Percentiles rank a stretch among this genome's conserved stretches.
phyloP scores from a whole-genome alignment of 352 stramenopile species.

The Blastocystis sp. region DNA sequence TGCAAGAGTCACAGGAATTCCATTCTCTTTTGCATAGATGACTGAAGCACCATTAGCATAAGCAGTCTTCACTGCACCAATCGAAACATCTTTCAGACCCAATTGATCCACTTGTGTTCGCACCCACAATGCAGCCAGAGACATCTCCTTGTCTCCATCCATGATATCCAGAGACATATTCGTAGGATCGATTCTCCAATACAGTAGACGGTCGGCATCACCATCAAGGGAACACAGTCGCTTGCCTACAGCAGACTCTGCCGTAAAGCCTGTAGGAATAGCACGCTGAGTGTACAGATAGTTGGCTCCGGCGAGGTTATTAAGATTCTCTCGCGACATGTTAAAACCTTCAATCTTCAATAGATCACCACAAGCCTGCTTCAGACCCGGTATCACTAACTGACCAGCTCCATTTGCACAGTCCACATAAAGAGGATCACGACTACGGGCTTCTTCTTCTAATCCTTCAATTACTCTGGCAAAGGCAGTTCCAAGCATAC shows the following conservation, averaged over 20 bases:
- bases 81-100: slow-evolving; percentile 71
- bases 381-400: slow-evolving; percentile 41
- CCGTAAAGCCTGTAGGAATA: slow-evolving; percentile 74
- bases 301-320: slow-evolving; percentile 91
- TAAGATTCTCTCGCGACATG: slow-evolving; percentile 81
- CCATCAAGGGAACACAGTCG: slow-evolving; percentile 88
- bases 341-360: slow-evolving; percentile 66
- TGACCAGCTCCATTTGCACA: slow-evolving; percentile 71
- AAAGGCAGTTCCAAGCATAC: slow-evolving; percentile 88
- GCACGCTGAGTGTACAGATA: slow-evolving; percentile 90
- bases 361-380: slow-evolving; percentile 38
- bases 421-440: slow-evolving; percentile 78
- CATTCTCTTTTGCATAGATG: slow-evolving; percentile 80
- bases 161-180: slow-evolving; percentile 77
- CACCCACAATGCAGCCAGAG: slow-evolving; percentile 89
- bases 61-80: slow-evolving; percentile 95
- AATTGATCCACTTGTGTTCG: slow-evolving; percentile 81
- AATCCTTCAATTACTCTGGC: slow-evolving; percentile 76
- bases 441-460: slow-evolving; percentile 21
- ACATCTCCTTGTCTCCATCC: slow-evolving; percentile 96
- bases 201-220: slow-evolving; percentile 95
- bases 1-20: slow-evolving; percentile 80
- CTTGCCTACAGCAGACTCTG: slow-evolving; percentile 67
- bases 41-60: slow-evolving; percentile 95
- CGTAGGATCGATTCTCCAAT: slow-evolving; percentile 85